Evolutionary conservation across 1,139 yeast genomes (phyloP).

Genomic region (Scheffersomyces stambukii): DNA sequence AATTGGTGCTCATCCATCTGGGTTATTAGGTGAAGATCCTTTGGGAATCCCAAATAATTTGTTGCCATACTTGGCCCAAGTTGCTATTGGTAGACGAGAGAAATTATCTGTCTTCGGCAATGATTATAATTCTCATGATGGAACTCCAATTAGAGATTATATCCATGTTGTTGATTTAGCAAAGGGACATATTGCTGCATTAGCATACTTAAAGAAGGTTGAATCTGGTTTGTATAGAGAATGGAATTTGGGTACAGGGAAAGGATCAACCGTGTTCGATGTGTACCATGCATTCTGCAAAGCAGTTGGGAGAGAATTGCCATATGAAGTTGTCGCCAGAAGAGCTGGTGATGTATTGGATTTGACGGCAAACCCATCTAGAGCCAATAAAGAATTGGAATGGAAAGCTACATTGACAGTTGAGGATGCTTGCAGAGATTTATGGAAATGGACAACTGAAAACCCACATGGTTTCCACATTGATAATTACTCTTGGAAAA

Average conservation of each 20-base stretch:
- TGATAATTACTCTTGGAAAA: constrained; percentile 33
- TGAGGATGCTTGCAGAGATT: constrained; percentile 64
- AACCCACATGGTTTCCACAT: constrained; percentile 62
- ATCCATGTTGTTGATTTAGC: constrained; percentile 82
- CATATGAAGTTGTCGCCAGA: constrained; percentile 61
- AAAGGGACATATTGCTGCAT: constrained; percentile 73
- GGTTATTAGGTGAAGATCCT: constrained; percentile 77
- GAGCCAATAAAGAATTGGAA: constrained; percentile 62
- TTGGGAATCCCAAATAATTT: constrained; percentile 73
- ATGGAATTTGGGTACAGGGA: constrained; percentile 84
- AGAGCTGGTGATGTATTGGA: constrained; percentile 78
- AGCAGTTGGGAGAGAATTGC: constrained; percentile 65
- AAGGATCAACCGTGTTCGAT: constrained; percentile 73
- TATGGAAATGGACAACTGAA: constrained; percentile 74
- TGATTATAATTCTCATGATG: constrained; percentile 68
- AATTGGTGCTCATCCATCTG: constrained; percentile 83
- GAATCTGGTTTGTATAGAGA: constrained; percentile 59
- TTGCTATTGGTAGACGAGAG: constrained; percentile 69
- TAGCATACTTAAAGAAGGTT: constrained; percentile 50
- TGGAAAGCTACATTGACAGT: constrained; percentile 61
- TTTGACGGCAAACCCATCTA: constrained; percentile 65
- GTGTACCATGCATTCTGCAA: constrained; percentile 63
- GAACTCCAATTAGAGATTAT: constrained; percentile 81
- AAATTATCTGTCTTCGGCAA: constrained; percentile 62
- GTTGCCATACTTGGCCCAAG: constrained; percentile 73